Evolutionary conservation across 768 basidiomycete species (phyloP).

Genomic region (Kwoniella newhampshirensis): DNA sequence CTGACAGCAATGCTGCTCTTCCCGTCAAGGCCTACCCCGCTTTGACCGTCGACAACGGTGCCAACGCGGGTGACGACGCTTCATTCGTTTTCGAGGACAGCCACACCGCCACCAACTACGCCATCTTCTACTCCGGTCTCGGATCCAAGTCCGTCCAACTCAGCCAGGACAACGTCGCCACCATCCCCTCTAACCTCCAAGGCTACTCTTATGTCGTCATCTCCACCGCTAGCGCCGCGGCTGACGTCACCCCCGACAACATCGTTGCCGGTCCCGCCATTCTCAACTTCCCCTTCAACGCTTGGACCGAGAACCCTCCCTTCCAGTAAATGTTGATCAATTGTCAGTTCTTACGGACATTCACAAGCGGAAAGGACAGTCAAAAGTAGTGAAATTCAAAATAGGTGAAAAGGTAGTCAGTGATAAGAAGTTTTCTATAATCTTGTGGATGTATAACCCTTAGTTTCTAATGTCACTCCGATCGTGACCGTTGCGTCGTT

Average conservation of each 20-base stretch:
- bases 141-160: slow-evolving; percentile 29
- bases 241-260: slow-evolving; percentile 55
- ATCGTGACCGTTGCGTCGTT: not conserved
- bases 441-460: not conserved
- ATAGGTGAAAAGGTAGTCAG: not conserved
- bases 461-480: too few species aligned
- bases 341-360: too few species aligned
- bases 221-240: slow-evolving; percentile 30
- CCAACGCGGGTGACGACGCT: slow-evolving; percentile 49
- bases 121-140: slow-evolving; percentile 43
- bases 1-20: slow-evolving; percentile 58
- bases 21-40: slow-evolving; percentile 61
- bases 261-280: slow-evolving; percentile 64
- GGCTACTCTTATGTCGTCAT: slow-evolving; percentile 41
- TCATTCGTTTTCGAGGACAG: slow-evolving; percentile 59
- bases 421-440: slow-evolving; percentile 2
- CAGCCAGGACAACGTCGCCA: slow-evolving; percentile 30
- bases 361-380: not conserved
- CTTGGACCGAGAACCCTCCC: slow-evolving; percentile 31
- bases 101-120: slow-evolving; percentile 41
- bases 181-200: slow-evolving; percentile 39
- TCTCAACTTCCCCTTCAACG: slow-evolving; percentile 41
- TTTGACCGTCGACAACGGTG: slow-evolving; percentile 45
- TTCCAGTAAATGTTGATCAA: slow-evolving; percentile 15
- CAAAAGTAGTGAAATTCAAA: not conserved